phyloP scores from a whole-genome alignment of 805 yeast genomes.

The Komagataella ulmi region DNA sequence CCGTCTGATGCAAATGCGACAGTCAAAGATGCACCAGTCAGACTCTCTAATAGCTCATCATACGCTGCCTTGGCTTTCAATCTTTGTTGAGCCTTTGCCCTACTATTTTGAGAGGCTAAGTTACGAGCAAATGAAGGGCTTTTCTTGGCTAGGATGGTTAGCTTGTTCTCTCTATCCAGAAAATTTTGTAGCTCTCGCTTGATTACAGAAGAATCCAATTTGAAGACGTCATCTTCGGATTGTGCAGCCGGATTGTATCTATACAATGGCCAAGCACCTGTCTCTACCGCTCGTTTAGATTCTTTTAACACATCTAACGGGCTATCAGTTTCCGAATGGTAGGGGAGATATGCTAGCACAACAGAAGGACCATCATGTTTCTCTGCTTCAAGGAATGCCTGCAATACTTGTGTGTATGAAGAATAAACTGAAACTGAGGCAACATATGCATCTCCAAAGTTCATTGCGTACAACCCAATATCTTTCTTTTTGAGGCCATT shows the following conservation, averaged over 20 bases:
- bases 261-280: conserved; percentile 96
- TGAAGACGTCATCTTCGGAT: conserved; percentile 42
- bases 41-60: conserved; percentile 64
- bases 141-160: conserved; percentile 59
- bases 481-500: conserved; percentile 67
- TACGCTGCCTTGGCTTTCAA: conserved; percentile 67
- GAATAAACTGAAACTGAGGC: conserved; percentile 92
- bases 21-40: conserved; percentile 85
- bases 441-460: conserved; percentile 77
- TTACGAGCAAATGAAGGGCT: conserved; percentile 70
- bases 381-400: conserved; percentile 85
- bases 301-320: conserved; percentile 70
- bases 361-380: conserved; percentile 83
- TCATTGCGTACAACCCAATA: conserved; percentile 90
- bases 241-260: conserved; percentile 60
- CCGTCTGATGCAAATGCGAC: conserved; percentile 87
- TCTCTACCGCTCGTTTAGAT: conserved; percentile 80
- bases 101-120: conserved; percentile 50
- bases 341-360: conserved; percentile 83
- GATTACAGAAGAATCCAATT: conserved; percentile 73
- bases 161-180: conserved; percentile 80
- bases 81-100: conserved; percentile 44
- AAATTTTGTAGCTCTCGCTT: conserved; percentile 66
- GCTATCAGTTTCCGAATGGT: conserved; percentile 45
- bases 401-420: conserved; percentile 84